Base-by-base conservation (phyloP, 2,329 filamentous ascomycete species). In the Botryotinia narcissicola region DNA sequence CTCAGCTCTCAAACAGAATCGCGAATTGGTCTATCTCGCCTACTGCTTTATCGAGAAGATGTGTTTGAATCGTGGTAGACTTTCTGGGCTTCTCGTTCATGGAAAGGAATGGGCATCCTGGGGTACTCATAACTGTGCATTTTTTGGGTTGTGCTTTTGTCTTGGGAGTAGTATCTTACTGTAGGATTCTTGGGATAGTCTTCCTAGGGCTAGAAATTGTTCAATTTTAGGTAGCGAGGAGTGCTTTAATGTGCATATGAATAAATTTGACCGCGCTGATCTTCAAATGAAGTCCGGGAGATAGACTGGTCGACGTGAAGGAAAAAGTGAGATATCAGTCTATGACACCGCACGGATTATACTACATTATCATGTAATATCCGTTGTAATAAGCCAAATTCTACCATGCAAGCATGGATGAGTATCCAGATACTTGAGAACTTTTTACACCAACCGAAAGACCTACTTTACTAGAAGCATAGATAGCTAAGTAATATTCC, bases 391-490 rank as follows among this genome's bases (percentile, higher is more conserved):
- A n/a, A 4, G 25, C 25, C 25, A 0, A 2, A n/a, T n/a, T n/a
- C 12, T n/a, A 51, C 10, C 12, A 16, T 6, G 25, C 10, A 51
- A 14, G 10, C 12, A n/a, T 51, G 48, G 12, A 3, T 51, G 6
- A 14, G 0, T 51, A n/a, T 6, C 25, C 10, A 7, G 4, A 0
- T n/a, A 51, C 48, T n/a, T 51, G 25, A n/a, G 0, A n/a, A 51
- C 1, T n/a, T 51, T 51, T 51, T 14, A 1, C 5, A 51, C 25
- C 4, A 14, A 51, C 22, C 0, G 48, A 14, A 4, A n/a, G 5
- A n/a, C 0, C 5, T 51, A 7, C 2, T n/a, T 51, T n/a, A 16
- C 48, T 4, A 14, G 1, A 2, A 51, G 48, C 48, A 7, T 1
- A 51, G 3, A 51, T n/a, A 7, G 25, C 10, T 0, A 6, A 14